Evolutionary conservation across 2,329 filamentous ascomycete species (phyloP).

Genomic region (Pseudogymnoascus sp.): DNA sequence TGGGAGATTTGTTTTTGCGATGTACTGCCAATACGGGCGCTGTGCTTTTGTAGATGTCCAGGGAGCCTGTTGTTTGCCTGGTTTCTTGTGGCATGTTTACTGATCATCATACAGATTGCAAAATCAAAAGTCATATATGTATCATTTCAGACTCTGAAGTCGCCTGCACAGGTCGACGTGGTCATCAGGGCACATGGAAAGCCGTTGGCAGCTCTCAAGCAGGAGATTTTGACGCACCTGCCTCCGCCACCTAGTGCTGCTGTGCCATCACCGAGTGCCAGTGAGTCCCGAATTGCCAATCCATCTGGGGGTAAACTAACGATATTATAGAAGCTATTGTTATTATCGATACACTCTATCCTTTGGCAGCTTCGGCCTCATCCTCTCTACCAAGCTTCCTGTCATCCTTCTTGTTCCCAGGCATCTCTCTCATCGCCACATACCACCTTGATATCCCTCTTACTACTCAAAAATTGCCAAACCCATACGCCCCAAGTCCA

Average conservation of each 20-base stretch:
- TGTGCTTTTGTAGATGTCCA: neutral
- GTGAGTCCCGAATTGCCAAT: conserved; percentile 31
- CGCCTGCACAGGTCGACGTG: conserved; percentile 54
- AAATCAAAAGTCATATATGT: conserved; percentile 68
- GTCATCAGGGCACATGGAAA: conserved; percentile 61
- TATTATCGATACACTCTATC: conserved; percentile 72
- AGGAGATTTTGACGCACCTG: conserved; percentile 50
- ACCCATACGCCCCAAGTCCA: conserved; percentile 59
- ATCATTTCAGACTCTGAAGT: conserved; percentile 62
- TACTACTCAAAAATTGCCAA: conserved; percentile 29
- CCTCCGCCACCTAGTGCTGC: conserved; percentile 16
- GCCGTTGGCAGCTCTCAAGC: conserved; percentile 46
- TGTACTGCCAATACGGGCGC: neutral
- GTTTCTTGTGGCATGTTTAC: conserved; percentile 2
- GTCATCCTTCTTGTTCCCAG: conserved; percentile 59
- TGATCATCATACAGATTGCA: conserved; percentile 39
- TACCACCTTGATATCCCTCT: conserved; percentile 78
- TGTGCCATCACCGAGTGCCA: conserved; percentile 20
- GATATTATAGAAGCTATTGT: conserved; percentile 56
- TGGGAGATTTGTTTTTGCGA: neutral
- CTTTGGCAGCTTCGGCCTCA: conserved; percentile 47
- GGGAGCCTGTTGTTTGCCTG: neutral
- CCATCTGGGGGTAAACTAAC: neutral
- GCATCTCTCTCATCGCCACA: conserved; percentile 65
- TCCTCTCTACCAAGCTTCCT: conserved; percentile 61